Evolutionary conservation across 371 early-diverging fungal species (phyloP), one percentile per base, ranked within the genome.

Genomic region (Lichtheimia ramosa): DNA sequence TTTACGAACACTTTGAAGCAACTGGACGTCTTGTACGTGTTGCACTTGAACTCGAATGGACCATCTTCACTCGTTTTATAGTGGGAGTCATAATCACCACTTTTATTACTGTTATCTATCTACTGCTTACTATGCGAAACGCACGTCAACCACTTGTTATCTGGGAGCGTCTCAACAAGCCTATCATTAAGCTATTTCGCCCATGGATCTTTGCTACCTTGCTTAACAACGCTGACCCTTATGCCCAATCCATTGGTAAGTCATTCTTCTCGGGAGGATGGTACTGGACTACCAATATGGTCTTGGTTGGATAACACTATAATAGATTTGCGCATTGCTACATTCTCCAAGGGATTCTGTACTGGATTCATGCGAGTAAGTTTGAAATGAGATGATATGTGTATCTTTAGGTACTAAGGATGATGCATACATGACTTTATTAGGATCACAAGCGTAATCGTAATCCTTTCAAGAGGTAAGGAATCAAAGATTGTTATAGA

Each of bases 301-400:
- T 7, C 21, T 8, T 41, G 25, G 34, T 40, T 54, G 34, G 27
- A 27, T 34, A 34, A 34, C 34, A 34, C 34, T 46, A 16, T 18
- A 18, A 24, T 55, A 81, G 81, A 81, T 63, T 61, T 81, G 63
- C 71, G 81, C 20, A 61, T 81, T 5, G 73, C 81, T 10, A 81
- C 81, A 0, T 74, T 73, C 57, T 77, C 81, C 16, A 61, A 64
- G 48, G 81, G 81, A 10, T 77, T 73, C 48, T 81, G 81, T 61
- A 73, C 77, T 18, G 81, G 74, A 27, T 69, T 81, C 61, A 73
- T 81, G 77, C 69, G 72, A 42, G 80, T 79, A 74, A 65, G 70
- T 58, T 10, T 28, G 20, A 24, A 3, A 5, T 28, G 43, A 3
- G 43, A 53, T 20, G 16, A 5, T 20, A n/a, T 43, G 13, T 52